These are phyloP conservation scores for Amoeboradix gromovi DNA, from an alignment of 371 early-diverging fungal genomes.

Conservation along the genomic window DNA sequence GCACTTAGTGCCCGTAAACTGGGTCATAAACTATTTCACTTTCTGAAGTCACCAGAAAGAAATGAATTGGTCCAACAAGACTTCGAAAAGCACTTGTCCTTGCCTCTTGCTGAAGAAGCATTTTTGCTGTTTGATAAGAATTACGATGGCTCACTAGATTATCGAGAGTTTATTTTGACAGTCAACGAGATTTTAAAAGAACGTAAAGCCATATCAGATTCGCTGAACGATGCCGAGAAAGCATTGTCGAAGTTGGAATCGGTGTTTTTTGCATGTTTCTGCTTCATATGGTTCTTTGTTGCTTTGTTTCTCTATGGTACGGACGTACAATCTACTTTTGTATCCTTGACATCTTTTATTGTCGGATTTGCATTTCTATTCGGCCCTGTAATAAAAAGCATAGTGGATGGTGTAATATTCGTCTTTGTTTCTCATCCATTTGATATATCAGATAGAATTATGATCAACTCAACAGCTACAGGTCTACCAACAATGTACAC, in stretches of 20 bases:
- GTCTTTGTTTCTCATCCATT: constrained; percentile 3
- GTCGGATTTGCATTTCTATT: neutral
- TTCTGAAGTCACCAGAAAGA: neutral
- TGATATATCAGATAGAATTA: constrained; percentile 2
- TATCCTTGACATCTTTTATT: constrained; percentile 1
- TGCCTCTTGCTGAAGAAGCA: neutral
- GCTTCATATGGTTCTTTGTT: neutral
- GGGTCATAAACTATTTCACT: neutral
- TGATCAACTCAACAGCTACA: neutral
- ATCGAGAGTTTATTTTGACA: neutral
- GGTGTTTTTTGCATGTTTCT: neutral
- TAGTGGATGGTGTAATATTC: constrained; percentile 2
- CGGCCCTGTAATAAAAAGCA: neutral
- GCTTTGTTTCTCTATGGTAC: neutral
- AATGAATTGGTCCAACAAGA: neutral
- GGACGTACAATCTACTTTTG: neutral
- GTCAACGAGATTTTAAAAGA: neutral
- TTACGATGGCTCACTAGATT: neutral
- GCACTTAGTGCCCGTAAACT: neutral
- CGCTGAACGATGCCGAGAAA: neutral
- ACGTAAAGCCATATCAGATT: neutral
- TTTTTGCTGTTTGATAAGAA: neutral
- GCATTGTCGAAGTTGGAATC: neutral
- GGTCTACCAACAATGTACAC: neutral
- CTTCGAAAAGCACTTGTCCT: neutral